These are phyloP conservation scores for Penicillium sp. DNA, from an alignment of 2,329 filamentous ascomycete genomes.

Conservation along the genomic window DNA sequence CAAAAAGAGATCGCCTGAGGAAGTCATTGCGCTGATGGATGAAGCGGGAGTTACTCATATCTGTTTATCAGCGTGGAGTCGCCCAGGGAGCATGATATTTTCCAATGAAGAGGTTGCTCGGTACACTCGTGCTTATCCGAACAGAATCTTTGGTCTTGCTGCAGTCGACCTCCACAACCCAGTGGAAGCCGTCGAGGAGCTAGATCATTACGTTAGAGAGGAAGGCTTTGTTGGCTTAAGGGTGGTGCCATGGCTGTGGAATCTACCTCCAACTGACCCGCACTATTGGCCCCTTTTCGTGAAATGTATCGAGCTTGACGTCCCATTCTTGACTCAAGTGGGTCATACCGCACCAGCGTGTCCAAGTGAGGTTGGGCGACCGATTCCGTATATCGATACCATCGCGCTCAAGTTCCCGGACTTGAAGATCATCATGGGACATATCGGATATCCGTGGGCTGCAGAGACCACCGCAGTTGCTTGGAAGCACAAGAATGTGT, in stretches of 20 bases:
- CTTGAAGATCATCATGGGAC: conserved; percentile 25
- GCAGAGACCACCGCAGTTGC: too few relatives aligned
- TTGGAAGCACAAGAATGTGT: too few relatives aligned
- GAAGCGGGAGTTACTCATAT: too few relatives aligned
- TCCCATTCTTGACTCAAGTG: conserved; percentile 31
- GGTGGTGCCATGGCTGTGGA: conserved; percentile 21
- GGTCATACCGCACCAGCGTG: conserved; percentile 29
- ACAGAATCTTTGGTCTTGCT: conserved; percentile 28
- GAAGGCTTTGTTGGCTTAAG: conserved; percentile 28
- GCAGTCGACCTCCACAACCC: conserved; percentile 27
- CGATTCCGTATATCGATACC: conserved; percentile 28
- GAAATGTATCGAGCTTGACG: conserved; percentile 21
- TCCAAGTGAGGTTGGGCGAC: conserved; percentile 29
- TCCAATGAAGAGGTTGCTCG: conserved; percentile 24
- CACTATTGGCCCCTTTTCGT: background rate
- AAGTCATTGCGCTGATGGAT: too few relatives aligned
- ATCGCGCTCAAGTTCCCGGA: conserved; percentile 27
- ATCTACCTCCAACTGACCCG: background rate
- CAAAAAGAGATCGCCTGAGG: too few relatives aligned
- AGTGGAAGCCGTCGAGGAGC: conserved; percentile 25
- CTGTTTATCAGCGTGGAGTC: too few relatives aligned
- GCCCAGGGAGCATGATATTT: background rate
- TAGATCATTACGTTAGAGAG: conserved; percentile 27
- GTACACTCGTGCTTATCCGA: conserved; percentile 25
- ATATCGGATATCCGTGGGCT: conserved; percentile 9